Conservation (phyloP, 2,329 filamentous ascomycete genomes). For the Mycosphaerella sp. region DNA sequence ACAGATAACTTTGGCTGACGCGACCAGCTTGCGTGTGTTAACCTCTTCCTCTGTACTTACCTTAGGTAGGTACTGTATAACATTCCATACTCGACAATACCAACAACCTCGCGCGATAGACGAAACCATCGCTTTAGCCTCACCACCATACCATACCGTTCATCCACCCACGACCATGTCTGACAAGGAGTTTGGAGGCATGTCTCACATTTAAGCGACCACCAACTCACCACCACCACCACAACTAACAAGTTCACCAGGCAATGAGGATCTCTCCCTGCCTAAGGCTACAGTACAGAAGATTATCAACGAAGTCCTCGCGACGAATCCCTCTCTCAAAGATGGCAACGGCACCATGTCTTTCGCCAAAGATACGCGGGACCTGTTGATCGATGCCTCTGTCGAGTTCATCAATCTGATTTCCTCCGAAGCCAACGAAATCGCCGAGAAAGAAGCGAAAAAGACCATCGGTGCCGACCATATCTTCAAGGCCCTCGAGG, state of each 20-base stretch:
- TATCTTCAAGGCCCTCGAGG: constrained; percentile 87
- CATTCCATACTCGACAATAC: neutral
- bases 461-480: constrained; percentile 99
- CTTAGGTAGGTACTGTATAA: neutral
- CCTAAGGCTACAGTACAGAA: constrained; percentile 64
- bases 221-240: neutral
- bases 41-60: neutral
- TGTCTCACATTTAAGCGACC: constrained; percentile 19
- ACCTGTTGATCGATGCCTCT: constrained; percentile 95
- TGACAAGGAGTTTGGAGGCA: constrained; percentile 50
- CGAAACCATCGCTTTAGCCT: neutral
- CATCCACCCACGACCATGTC: constrained; percentile 39
- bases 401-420: constrained; percentile 98
- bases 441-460: constrained; percentile 96
- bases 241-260: constrained; percentile 30
- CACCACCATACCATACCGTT: neutral
- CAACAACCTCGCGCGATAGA: neutral
- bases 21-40: neutral
- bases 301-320: constrained; percentile 91
- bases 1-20: neutral
- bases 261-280: constrained; percentile 54
- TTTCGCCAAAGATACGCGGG: constrained; percentile 91
- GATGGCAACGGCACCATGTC: constrained; percentile 50
- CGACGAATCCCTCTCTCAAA: constrained; percentile 52
- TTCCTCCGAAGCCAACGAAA: constrained; percentile 98